Conservation (phyloP, 2,329 filamentous ascomycete genomes). For the Cytospora piceicola region DNA sequence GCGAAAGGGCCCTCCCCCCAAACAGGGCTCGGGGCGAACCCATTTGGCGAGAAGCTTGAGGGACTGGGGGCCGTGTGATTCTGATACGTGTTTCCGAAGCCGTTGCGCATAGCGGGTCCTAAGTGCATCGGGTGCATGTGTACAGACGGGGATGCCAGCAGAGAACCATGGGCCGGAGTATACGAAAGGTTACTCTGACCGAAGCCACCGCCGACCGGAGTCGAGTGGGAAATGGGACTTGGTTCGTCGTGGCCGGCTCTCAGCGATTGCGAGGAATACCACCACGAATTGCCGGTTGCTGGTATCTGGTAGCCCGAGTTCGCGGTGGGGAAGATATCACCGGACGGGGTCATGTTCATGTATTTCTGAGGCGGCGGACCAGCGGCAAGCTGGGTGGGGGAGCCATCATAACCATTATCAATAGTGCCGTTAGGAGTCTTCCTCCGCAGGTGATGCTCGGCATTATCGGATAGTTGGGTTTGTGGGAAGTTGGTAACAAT, state of each 20-base stretch:
- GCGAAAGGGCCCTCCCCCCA: conserved; percentile 44
- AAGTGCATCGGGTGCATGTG: conserved; percentile 33
- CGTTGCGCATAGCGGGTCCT: conserved; percentile 20
- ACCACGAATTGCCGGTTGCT: conserved; percentile 32
- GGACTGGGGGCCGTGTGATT: conserved; percentile 44
- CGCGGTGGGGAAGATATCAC: conserved; percentile 42
- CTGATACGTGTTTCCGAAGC: conserved; percentile 22
- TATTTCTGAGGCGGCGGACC: conserved; percentile 83
- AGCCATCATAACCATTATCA: conserved; percentile 88
- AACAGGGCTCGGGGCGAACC: conserved; percentile 40
- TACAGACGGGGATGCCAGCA: conserved; percentile 27
- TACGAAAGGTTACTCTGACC: conserved; percentile 22
- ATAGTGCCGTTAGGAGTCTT: conserved; percentile 96
- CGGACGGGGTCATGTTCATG: conserved; percentile 69
- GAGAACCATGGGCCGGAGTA: conserved; percentile 25
- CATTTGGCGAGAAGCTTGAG: conserved; percentile 46
- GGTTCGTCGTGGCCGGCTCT: conserved; percentile 15
- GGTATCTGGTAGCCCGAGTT: conserved; percentile 29
- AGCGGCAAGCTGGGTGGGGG: conserved; percentile 70
- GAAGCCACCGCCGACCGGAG: conserved; percentile 12
- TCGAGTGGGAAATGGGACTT: conserved; percentile 15
- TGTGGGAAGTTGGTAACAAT: conserved; percentile 24
- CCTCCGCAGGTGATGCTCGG: conserved; percentile 80
- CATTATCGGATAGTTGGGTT: conserved; percentile 38
- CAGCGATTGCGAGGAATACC: conserved; percentile 31